Base-by-base conservation (phyloP, 83 land plant genomes). In the Larix sibirica region DNA sequence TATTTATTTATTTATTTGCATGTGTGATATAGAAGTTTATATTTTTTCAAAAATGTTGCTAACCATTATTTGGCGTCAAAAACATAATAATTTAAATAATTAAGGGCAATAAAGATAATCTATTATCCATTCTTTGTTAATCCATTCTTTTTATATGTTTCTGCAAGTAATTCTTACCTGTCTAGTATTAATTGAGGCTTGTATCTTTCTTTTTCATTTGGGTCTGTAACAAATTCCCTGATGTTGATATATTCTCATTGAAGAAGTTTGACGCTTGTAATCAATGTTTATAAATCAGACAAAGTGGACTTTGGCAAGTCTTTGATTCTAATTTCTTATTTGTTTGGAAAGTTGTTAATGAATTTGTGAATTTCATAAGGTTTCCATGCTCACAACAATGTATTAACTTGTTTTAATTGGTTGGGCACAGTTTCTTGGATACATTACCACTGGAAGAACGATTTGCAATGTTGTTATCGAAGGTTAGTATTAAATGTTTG, bases 391-490 rank as follows among this genome's bases (percentile, higher is more conserved):
- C 50, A 47, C 5, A 38, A 33, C 59, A 47, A 47, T 16, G 50
- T 47, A 6, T 1, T 74, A 17, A 71, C 44, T 20, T 44, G 78
- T 21, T 60, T 74, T 82, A 17, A 23, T 78, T 60, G 16, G 31
- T 54, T 33, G 77, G 21, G 33, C 83, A 82, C 87, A 87, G 88
- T 64, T 87, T 79, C 70, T 75, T 87, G 88, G 80, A 87, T 73
- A 80, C 83, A 10, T 79, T 87, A 23, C 88, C 88, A 20, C 70
- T 87, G 59, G 88, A 87, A 63, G 56, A 87, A 58, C 75, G 88
- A 44, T 84, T 87, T 60, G 84, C 81, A 73, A 58, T 76, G 24
- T 56, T 87, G 31, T 77, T 87, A 56, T 84, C 88, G 13, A 87
- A 87, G 82, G 88, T 87, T 77, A 74, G 85, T 85, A 31, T 44